phyloP scores from a whole-genome alignment of 768 basidiomycete genomes.

The Boletus barrowsii region DNA sequence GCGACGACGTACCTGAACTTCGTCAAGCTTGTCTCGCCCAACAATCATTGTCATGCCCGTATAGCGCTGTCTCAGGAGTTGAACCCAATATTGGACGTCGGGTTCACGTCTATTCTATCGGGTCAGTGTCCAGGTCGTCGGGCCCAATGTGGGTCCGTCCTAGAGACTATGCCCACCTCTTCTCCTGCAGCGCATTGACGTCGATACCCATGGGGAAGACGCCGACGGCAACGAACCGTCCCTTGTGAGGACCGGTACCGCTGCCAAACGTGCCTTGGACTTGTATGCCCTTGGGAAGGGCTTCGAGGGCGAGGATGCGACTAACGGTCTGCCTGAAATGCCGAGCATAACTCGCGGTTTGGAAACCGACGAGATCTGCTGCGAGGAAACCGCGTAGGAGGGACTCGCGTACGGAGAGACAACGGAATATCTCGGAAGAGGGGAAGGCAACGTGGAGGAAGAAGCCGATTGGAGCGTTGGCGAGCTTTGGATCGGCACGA shows the following conservation, averaged over 20 bases:
- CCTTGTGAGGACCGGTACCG: constrained; percentile 17
- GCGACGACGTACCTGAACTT: constrained; percentile 53
- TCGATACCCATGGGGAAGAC: constrained; percentile 93
- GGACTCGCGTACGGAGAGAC: constrained; percentile 73
- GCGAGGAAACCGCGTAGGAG: constrained; percentile 87
- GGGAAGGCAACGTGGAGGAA: constrained; percentile 98
- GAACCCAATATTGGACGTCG: constrained; percentile 82
- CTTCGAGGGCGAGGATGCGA: constrained; percentile 76
- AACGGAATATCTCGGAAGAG: constrained; percentile 92
- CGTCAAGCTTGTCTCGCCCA: constrained; percentile 86
- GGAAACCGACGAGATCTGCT: constrained; percentile 92
- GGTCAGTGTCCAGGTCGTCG: constrained; percentile 7
- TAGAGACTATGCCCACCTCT: constrained; percentile 45
- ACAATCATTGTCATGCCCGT: constrained; percentile 85
- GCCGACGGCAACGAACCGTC: constrained; percentile 78
- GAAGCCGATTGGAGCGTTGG: constrained; percentile 59
- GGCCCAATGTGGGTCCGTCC: neutral
- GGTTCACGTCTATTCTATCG: constrained; percentile 52
- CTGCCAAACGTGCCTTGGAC: constrained; percentile 34
- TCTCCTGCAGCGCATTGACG: constrained; percentile 60
- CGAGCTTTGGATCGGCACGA: constrained; percentile 53
- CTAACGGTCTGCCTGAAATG: constrained; percentile 85
- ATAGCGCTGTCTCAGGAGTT: constrained; percentile 75
- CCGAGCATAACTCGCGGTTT: constrained; percentile 77
- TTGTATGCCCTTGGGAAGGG: constrained; percentile 80